Base-by-base conservation (phyloP, 2,329 filamentous ascomycete genomes). In the Cladophialophora immunda region DNA sequence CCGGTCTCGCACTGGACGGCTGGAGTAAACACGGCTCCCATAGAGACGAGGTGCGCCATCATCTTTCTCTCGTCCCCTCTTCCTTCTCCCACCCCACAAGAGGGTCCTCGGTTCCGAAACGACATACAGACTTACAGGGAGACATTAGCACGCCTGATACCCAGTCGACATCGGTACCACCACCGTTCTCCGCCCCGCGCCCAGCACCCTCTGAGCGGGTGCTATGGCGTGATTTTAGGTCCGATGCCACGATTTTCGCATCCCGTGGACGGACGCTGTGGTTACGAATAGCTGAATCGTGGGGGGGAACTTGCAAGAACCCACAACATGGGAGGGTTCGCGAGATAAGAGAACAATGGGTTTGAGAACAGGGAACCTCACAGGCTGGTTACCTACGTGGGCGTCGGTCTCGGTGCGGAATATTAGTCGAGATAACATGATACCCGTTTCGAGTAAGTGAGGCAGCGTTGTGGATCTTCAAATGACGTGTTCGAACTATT, bases 141-240 rank as follows among this genome's bases (percentile, higher is more conserved):
- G 9, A 7, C 9, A 13, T 15, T 22, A 25, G 2, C 19, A 27
- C 45, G 22, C 3, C 45, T 27, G 22, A 27, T 50, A 4, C 13
- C 8, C 29, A 15, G 41, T n/a, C 30, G 9, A 11, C 11, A 36
- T 53, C 22, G 58, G 36, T 29, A 54, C 11, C 17, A 45, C 8
- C 19, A 29, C 17, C 30, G 27, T 53, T 41, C 58, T 61, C 52
- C 58, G 50, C 58, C 47, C 45, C 27, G 45, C 19, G 22, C 25
- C 19, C 47, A 61, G 25, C 30, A 7, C 6, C 3, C 11, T 17
- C 17, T 32, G 41, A 36, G 45, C n/a, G 25, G 1, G 29, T 6
- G 25, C 62, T 64, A 61, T 63, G 62, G 56, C 57, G 65, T 45
- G 58, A 60, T 57, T 38, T 53, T 63, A 62, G 68, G 61, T 27